Conservation (phyloP, 2,329 filamentous ascomycete species). For the Aspergillus clavatus region DNA sequence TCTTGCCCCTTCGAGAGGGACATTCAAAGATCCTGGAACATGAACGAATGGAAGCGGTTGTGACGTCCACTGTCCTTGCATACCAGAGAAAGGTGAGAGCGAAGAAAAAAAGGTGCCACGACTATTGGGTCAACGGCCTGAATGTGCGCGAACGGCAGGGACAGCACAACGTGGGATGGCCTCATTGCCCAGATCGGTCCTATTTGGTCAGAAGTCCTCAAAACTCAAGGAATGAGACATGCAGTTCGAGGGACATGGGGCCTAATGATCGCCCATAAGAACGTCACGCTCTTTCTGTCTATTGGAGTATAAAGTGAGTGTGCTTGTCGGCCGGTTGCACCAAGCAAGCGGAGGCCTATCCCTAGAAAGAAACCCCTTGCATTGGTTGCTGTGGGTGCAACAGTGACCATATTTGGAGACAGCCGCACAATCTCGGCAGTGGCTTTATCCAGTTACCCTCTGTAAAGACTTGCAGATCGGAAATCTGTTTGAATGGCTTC, state of each 20-base stretch:
- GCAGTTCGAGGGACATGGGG: constrained; percentile 17
- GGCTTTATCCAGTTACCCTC: constrained; percentile 15
- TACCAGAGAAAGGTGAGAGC: constrained; percentile 30
- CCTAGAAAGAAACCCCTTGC: constrained; percentile 27
- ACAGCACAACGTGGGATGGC: constrained; percentile 31
- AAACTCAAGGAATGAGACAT: constrained; percentile 30
- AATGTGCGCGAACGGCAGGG: constrained; percentile 22
- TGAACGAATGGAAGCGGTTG: constrained; percentile 17
- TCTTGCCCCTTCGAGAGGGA: constrained; percentile 25
- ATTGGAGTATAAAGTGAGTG: constrained; percentile 8
- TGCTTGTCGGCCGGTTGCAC: constrained; percentile 19
- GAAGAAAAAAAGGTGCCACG: constrained; percentile 5
- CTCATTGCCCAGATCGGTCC: constrained; percentile 19
- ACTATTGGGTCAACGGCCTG: constrained; percentile 24
- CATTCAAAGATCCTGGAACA: constrained; percentile 25
- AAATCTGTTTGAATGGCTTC: constrained; percentile 8
- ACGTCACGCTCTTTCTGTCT: constrained; percentile 13
- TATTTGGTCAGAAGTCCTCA: constrained; percentile 23
- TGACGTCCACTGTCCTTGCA: constrained; percentile 34
- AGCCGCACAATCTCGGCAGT: constrained; percentile 15
- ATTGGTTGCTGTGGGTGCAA: constrained; percentile 18
- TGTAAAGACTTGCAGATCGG: constrained; percentile 11
- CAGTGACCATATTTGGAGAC: constrained; percentile 19
- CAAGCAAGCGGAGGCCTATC: constrained; percentile 24
- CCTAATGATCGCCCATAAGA: constrained; percentile 17